phyloP scores from a whole-genome alignment of 257 asterid genomes.

The Penstemon eatonii region DNA sequence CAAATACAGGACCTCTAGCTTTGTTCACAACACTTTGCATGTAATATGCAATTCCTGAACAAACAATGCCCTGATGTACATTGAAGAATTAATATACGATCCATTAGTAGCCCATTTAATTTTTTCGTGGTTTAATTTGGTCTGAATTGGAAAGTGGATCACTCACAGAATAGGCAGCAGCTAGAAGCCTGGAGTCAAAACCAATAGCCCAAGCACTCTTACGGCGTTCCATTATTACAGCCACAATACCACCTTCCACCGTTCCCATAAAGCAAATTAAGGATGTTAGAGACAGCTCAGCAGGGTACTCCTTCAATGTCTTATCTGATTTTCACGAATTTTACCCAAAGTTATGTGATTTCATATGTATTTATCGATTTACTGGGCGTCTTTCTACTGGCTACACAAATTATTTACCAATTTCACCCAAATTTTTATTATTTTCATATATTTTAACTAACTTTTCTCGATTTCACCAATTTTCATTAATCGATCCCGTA shows the following conservation, averaged over 20 bases:
- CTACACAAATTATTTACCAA: too few relatives aligned
- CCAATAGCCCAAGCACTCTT: conserved; percentile 79
- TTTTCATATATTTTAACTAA: too few relatives aligned
- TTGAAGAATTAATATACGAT: background rate
- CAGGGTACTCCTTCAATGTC: conserved; percentile 68
- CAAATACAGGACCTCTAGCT: conserved; percentile 81
- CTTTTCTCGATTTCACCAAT: too few relatives aligned
- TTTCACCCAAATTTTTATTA: too few relatives aligned
- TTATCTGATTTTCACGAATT: too few relatives aligned
- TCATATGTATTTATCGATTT: too few relatives aligned
- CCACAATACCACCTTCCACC: conserved; percentile 63
- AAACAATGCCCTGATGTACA: conserved; percentile 62
- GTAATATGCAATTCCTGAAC: conserved; percentile 91
- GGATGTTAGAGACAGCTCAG: conserved; percentile 66
- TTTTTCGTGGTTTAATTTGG: background rate
- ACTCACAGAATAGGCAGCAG: conserved; percentile 77
- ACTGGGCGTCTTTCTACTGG: too few relatives aligned
- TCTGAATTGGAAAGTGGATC: background rate
- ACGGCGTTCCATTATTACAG: conserved; percentile 62
- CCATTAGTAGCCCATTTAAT: background rate
- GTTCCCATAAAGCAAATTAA: conserved; percentile 63
- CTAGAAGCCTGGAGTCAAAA: conserved; percentile 80
- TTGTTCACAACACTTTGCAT: conserved; percentile 82
- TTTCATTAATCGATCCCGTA: too few relatives aligned
- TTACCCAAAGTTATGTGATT: too few relatives aligned